Base-by-base conservation (phyloP, 2,329 filamentous ascomycete genomes). In the Neospermospora avenae region DNA sequence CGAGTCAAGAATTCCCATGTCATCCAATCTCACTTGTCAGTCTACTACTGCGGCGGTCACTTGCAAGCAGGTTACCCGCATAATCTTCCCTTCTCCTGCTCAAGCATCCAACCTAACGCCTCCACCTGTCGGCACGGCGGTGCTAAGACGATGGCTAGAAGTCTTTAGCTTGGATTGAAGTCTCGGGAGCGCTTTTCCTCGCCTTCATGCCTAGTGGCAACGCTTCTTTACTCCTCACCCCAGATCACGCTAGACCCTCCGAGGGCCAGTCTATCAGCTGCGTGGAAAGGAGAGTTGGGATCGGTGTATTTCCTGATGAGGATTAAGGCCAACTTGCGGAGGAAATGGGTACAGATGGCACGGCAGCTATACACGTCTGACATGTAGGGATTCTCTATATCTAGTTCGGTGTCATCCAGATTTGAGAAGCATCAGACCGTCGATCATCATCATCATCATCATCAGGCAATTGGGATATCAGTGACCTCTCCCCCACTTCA, bases 311-410 rank as follows among this genome's bases (percentile, higher is more conserved):
- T 35, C 48, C 31, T 18, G 3, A 35, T 51, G 31, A 5, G 31
- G 48, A 1, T 35, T 14, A 3, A 31, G 10, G n/a, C 22, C 14
- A 13, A 18, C 37, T 22, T 37, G n/a, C 14, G 1, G 11, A 22
- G 31, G 11, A 31, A 22, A 18, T 35, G 34, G 31, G 28, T 31
- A 22, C 7, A 16, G 28, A 51, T 51, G 34, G n/a, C 48, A 51
- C 48, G 48, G 48, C 48, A 51, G 48, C 48, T 51, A 35, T 18
- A 28, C 22, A 35, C 48, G 48, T 51, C 48, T 51, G 28, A 51
- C 48, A 35, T 31, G 35, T 35, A 35, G 28, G 48, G 35, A 6
- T 24, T 51, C 5, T 51, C 48, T 51, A 51, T 51, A 51, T 51
- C 48, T 51, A 51, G 28, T 37, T 51, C 31, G 10, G 28, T 28